Evolutionary conservation across 306 rosid genomes (phyloP).

Genomic region (Medicago ruthenica): DNA sequence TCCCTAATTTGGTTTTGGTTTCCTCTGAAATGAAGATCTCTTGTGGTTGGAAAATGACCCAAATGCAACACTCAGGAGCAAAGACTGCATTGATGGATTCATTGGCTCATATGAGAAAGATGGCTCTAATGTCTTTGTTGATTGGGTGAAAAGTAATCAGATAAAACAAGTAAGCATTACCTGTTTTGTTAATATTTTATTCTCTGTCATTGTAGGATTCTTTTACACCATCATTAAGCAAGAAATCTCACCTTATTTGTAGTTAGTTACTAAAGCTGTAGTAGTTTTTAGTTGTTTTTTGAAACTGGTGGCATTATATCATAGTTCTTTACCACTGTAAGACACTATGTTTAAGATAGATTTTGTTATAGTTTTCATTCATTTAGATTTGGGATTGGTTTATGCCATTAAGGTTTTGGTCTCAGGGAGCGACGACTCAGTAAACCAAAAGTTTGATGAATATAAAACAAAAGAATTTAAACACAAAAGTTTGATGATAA

Average conservation of each 20-base stretch:
- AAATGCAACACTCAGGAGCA: slow-evolving; percentile 76
- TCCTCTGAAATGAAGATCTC: slow-evolving; percentile 53
- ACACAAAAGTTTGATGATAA: too few species aligned
- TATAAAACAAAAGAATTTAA: too few species aligned
- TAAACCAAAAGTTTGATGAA: too few species aligned
- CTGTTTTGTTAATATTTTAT: neutral
- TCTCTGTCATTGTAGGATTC: neutral
- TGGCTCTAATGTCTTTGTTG: slow-evolving; percentile 81
- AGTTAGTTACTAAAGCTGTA: neutral
- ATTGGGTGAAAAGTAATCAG: slow-evolving; percentile 84
- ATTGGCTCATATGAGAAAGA: slow-evolving; percentile 51
- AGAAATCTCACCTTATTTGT: neutral
- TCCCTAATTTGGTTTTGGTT: slow-evolving; percentile 23
- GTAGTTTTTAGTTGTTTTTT: neutral
- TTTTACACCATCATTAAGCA: slow-evolving; percentile 13
- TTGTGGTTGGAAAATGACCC: slow-evolving; percentile 83
- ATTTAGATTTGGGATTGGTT: neutral
- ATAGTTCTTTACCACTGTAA: neutral
- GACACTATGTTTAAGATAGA: neutral
- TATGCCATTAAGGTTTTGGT: too few species aligned
- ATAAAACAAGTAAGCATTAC: slow-evolving; percentile 66
- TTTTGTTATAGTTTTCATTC: neutral
- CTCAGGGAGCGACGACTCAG: too few species aligned
- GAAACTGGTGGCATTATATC: too few species aligned
- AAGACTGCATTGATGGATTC: slow-evolving; percentile 81